A percentile compares a stretch with the other conserved stretches of the same genome.
These are phyloP conservation scores for Monosporascus sp. DNA, from an alignment of 2,329 filamentous ascomycete genomes.

Conservation along the genomic window DNA sequence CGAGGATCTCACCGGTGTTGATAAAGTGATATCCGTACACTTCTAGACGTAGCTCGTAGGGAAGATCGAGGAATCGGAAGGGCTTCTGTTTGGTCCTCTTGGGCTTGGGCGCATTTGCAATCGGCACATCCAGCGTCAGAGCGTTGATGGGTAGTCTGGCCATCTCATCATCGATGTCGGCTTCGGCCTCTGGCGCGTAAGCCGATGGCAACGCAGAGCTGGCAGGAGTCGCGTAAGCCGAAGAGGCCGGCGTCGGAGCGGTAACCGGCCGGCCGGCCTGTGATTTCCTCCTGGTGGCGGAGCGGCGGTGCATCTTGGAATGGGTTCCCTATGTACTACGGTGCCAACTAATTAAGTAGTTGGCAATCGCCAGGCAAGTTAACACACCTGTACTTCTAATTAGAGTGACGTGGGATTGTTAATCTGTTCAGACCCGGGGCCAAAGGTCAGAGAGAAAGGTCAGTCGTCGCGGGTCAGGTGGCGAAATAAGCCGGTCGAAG, in stretches of 20 bases:
- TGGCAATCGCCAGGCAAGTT: no score
- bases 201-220: slow-evolving; percentile 33
- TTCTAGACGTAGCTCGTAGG: slow-evolving; percentile 63
- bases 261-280: slow-evolving; percentile 22
- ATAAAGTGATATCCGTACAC: slow-evolving; percentile 62
- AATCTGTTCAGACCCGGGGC: no score
- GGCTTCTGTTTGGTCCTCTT: slow-evolving; percentile 34
- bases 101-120: slow-evolving; percentile 17
- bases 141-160: slow-evolving; percentile 36
- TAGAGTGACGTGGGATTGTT: no score
- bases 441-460: no score
- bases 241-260: slow-evolving; percentile 26
- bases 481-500: background rate
- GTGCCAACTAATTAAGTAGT: no score
- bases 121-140: slow-evolving; percentile 36
- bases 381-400: no score
- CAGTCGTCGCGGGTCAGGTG: no score
- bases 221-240: slow-evolving; percentile 29
- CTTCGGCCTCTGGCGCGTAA: slow-evolving; percentile 33
- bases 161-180: slow-evolving; percentile 33
- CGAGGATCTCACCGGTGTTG: slow-evolving; percentile 49
- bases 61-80: slow-evolving; percentile 63
- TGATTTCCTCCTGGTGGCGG: slow-evolving; percentile 25
- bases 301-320: slow-evolving; percentile 20
- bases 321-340: background rate